Percentiles rank a stretch among this genome's conserved stretches.
Evolutionary conservation across 2,329 filamentous ascomycete species (phyloP).

Genomic region (Magnaporthiopsis rhizophila): DNA sequence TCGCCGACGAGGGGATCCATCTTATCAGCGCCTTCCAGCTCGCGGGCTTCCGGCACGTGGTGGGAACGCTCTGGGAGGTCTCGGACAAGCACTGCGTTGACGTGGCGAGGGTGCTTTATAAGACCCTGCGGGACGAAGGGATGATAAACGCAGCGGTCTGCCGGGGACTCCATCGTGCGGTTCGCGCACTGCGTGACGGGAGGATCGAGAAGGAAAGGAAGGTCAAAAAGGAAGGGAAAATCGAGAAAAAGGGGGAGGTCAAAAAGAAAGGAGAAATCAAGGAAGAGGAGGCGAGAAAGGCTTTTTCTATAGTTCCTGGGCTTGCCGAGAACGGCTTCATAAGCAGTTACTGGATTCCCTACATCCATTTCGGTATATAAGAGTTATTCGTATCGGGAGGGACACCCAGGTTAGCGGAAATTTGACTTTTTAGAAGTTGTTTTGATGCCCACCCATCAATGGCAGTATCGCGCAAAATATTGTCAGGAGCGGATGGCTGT

Average conservation of each 20-base stretch:
- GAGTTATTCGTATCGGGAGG: no score
- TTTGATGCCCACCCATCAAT: no score
- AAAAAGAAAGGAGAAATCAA: no score
- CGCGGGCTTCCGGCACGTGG: constrained; percentile 30
- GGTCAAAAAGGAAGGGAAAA: no score
- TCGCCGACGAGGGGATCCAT: constrained; percentile 30
- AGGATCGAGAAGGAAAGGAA: no score
- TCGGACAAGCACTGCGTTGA: constrained; percentile 24
- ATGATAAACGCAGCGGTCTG: constrained; percentile 9
- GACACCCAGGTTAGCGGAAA: no score
- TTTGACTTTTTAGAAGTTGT: no score
- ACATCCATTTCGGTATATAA: not conserved
- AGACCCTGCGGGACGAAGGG: constrained; percentile 7
- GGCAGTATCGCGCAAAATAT: no score
- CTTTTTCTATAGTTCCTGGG: not conserved
- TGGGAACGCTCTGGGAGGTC: constrained; percentile 33
- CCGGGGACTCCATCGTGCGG: constrained; percentile 10
- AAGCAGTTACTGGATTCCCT: not conserved
- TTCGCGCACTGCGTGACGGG: constrained; percentile 4
- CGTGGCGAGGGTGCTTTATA: constrained; percentile 16
- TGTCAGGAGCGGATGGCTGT: no score
- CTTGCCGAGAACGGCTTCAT: not conserved
- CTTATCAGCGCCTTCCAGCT: constrained; percentile 28
- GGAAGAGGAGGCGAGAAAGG: not conserved
- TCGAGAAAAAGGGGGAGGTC: no score